Evolutionary conservation across 306 rosid species (phyloP), one percentile per base, ranked within the genome.

Genomic region (Rosa rugosa): DNA sequence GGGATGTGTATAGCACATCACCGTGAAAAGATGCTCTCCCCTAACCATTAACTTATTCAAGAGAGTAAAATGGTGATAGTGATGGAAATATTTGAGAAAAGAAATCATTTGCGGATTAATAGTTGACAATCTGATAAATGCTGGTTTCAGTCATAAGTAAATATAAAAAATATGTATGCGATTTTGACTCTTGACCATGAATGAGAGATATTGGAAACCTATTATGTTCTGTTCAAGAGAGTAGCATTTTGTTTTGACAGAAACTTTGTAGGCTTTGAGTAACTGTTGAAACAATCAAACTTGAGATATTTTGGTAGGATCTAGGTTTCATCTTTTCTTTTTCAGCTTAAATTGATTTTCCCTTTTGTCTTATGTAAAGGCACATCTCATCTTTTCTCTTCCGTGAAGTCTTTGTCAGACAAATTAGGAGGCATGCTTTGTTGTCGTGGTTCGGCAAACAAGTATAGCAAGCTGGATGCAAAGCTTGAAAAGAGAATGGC

Each of bases 401-500:
- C 65, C 51, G 74, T 82, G 73, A 84, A 83, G 83, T 83, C 72
- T 60, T 57, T 85, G 65, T 77, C 84, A 80, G 80, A 74, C 40
- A 88, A 85, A 90, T 77, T 89, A 73, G 91, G 94, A 84, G 88
- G 85, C 74, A 73, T 85, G 69, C n/a, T 90, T 27, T 85, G 89
- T 77, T 81, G 85, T 75, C 78, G 82, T 42, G 71, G 77, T 56
- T 71, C 82, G n/a, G 71, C 84, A 50, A 87, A 84, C 79, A 86
- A 86, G 72, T 82, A 84, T 69, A 85, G 71, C 87, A 85, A 87
- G 78, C 83, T 94, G 86, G 97, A 94, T 65, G 83, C 78, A 47
- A 92, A 90, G 84, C 84, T 94, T 70, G 93, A 86, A 70, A 83
- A 76, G 74, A 89, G 86, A 89, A 79, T 94, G 78, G 85, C 68